Conservation (phyloP, 2,329 filamentous ascomycete genomes). For the Nothophoma quercina region DNA sequence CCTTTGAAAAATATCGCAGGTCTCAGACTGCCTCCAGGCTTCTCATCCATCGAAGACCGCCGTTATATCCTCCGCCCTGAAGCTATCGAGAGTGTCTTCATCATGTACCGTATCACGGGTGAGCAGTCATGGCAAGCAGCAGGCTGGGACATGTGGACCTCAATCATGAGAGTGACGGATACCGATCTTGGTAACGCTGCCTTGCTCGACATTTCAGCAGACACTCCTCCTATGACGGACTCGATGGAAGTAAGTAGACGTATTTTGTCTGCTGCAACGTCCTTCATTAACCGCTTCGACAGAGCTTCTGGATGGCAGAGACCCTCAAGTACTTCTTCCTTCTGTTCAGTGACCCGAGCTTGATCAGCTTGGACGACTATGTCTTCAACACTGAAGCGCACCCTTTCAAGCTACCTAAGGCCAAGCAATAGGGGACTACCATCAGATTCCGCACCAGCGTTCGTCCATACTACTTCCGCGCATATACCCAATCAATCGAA, state of each 20-base stretch:
- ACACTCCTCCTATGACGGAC: conserved; percentile 49
- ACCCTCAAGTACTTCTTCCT: conserved; percentile 61
- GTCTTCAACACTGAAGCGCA: conserved; percentile 60
- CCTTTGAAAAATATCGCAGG: conserved; percentile 48
- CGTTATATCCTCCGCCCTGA: conserved; percentile 62
- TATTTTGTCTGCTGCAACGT: background rate
- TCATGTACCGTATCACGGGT: conserved; percentile 67
- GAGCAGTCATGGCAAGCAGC: conserved; percentile 56
- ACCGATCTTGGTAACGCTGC: conserved; percentile 58
- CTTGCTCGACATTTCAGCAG: conserved; percentile 52
- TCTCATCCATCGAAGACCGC: conserved; percentile 53
- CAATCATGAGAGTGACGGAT: conserved; percentile 52
- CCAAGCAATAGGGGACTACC: background rate
- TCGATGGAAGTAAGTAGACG: conserved; percentile 52
- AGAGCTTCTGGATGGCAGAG: conserved; percentile 59
- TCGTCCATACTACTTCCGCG: background rate
- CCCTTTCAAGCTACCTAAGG: conserved; percentile 49
- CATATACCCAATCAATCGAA: background rate
- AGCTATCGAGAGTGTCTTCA: conserved; percentile 68
- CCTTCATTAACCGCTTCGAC: conserved; percentile 17
- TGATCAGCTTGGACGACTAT: conserved; percentile 55
- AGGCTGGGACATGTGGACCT: conserved; percentile 61
- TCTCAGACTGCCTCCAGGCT: conserved; percentile 53
- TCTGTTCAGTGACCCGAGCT: conserved; percentile 53
- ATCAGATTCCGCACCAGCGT: background rate